Evolutionary conservation across 1,284 basidiomycete genomes (phyloP), one percentile per base, ranked within the genome.

Genomic region (Boletus sp.): DNA sequence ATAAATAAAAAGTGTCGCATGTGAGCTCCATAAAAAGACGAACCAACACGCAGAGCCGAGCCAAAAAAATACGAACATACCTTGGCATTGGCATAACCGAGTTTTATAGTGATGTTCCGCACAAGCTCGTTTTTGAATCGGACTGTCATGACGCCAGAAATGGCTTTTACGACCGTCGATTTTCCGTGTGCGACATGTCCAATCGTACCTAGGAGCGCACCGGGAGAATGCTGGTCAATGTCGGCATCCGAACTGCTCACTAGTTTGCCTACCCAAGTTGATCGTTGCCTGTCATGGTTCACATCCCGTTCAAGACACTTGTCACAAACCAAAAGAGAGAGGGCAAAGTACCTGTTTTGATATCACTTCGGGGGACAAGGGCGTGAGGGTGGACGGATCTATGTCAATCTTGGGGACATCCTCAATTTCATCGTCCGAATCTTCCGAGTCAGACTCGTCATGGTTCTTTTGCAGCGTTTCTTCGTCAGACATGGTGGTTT

Each of bases 81-180:
- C 81, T 98, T 98, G 56, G 97, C 97, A 70, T 98, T 99, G 55
- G 97, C 97, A 77, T 99, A 99, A 52, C 91, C 97, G 52, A 99
- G 86, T 81, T 99, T 99, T 82, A 99, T 99, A 50, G 97, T 99
- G 72, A 99, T 99, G 80, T 99, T 99, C 67, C 97, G 83, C 64
- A 97, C 95, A 58, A 97, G 86, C 78, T 99, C 97, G 78, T 98
- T 98, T 84, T 99, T 99, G 81, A 99, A 99, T 71, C 97, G 87
- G 61, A 99, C 97, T 33, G 97, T 99, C 87, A 94, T 92, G 17
- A 98, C 97, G n/a, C 97, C 97, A 21, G 97, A 98, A 77, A 99
- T 98, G 52, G 97, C 97, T 79, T 98, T 97, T 65, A 98, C 97
- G 55, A 98, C 97, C 11, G 97, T 98, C 56, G 95, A 98, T 82